Base-by-base conservation (phyloP, 371 early-diverging fungal genomes). In the Mortierella sp. region DNA sequence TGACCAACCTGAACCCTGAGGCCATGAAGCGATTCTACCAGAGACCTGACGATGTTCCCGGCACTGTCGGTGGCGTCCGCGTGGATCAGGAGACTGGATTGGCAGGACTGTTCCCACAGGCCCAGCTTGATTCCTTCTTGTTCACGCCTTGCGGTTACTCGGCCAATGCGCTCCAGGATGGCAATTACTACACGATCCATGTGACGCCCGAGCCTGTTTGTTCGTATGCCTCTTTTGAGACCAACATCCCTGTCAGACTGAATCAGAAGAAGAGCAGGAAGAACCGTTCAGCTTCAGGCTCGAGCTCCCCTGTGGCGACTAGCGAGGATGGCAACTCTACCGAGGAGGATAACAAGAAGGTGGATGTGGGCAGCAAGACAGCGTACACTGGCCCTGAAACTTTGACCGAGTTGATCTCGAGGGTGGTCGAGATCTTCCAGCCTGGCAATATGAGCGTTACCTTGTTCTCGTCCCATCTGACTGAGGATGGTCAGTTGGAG, bases 191-290 rank as follows among this genome's bases (percentile, higher is more conserved):
- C 77, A 96, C 93, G n/a, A 91, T 96, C 78, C 98, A 97, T 70
- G 97, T 97, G n/a, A 97, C 98, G n/a, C 98, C 98, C n/a, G 98
- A 97, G 80, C 90, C 86, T 22, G 82, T 86, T 63, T 97, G 95
- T 88, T 96, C 96, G n/a, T 97, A 96, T 71, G 98, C 98, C 39
- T 94, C 94, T 43, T 96, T 97, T 77, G 98, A 97, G 82, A 94
- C 95, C 50, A 95, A 93, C 70, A 86, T 96, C 53, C 92, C 95
- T 16, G 85, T 91, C 29, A 49, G 63, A 25, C 55, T 74, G 16
- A 55, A 67, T 24, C 21, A 40, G 44, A 67, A 57, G 59, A 58
- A 52, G 63, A 40, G 54, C 24, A 47, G 40, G 57, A 51, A 53
- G 57, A 44, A 37, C 41, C 55, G 54, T 47, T 60, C 71, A 28